Percentiles rank a stretch among this genome's conserved stretches.
Conservation (phyloP, 768 basidiomycete genomes). For the Hygrophoropsis aurantiaca region DNA sequence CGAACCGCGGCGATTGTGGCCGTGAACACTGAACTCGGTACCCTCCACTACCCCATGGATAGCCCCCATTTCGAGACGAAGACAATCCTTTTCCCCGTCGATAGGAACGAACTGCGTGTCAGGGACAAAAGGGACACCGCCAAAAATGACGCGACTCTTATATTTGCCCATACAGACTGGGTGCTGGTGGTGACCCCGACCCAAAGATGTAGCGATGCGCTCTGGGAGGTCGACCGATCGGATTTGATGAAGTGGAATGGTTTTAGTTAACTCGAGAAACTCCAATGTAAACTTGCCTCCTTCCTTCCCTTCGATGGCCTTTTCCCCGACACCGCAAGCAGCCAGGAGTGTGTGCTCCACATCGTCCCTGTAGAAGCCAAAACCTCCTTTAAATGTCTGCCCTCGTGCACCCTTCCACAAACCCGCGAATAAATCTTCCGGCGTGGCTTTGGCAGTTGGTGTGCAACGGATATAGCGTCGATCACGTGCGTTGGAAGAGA, state of each 20-base stretch:
- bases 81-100: slow-evolving; percentile 35
- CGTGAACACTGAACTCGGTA: slow-evolving; percentile 59
- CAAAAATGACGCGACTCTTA: slow-evolving; percentile 51
- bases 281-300: slow-evolving; percentile 62
- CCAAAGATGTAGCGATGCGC: slow-evolving; percentile 37
- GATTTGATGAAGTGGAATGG: slow-evolving; percentile 51
- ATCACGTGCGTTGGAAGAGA: slow-evolving; percentile 39
- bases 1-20: slow-evolving; percentile 61
- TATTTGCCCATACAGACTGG: slow-evolving; percentile 51
- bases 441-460: slow-evolving; percentile 50
- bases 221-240: slow-evolving; percentile 50
- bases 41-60: slow-evolving; percentile 66
- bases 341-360: slow-evolving; percentile 52
- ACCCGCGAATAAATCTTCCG: slow-evolving; percentile 54
- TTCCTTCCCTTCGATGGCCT: slow-evolving; percentile 59
- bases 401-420: slow-evolving; percentile 53
- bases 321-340: slow-evolving; percentile 54
- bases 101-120: slow-evolving; percentile 50
- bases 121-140: slow-evolving; percentile 52
- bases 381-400: slow-evolving; percentile 32
- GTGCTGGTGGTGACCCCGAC: slow-evolving; percentile 38
- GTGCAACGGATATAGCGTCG: slow-evolving; percentile 59
- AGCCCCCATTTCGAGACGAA: slow-evolving; percentile 57
- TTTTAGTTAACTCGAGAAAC: slow-evolving; percentile 48
- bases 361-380: slow-evolving; percentile 44